Percentiles rank a stretch among this genome's conserved stretches.
Evolutionary conservation across 768 basidiomycete species (phyloP).

Genomic region (Butyriboletus loyo): DNA sequence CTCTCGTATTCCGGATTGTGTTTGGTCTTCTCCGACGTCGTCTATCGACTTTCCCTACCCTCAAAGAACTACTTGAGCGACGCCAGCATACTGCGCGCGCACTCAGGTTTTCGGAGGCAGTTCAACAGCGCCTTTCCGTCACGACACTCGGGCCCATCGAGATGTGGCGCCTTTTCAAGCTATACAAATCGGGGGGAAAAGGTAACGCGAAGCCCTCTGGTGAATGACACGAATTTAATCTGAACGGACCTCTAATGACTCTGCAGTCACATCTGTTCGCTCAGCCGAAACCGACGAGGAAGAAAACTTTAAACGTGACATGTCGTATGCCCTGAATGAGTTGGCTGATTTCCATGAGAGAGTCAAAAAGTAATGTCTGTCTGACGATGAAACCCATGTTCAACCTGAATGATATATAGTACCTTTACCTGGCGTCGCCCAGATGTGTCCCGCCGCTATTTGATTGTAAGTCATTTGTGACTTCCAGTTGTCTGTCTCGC

Average conservation of each 20-base stretch:
- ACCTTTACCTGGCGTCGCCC: constrained; percentile 68
- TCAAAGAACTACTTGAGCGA: constrained; percentile 51
- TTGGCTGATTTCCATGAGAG: constrained; percentile 63
- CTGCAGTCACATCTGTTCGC: neutral
- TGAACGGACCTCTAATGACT: neutral
- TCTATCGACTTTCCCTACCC: constrained; percentile 52
- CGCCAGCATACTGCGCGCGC: constrained; percentile 49
- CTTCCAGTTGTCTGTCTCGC: neutral
- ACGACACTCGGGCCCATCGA: constrained; percentile 51
- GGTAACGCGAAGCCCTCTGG: constrained; percentile 28
- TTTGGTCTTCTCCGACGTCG: constrained; percentile 48
- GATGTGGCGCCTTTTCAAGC: constrained; percentile 48
- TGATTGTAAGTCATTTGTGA: constrained; percentile 35
- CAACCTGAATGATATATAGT: constrained; percentile 32
- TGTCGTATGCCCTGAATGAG: constrained; percentile 42
- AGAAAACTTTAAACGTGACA: constrained; percentile 41
- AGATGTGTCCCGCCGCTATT: constrained; percentile 47
- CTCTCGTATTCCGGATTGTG: constrained; percentile 45
- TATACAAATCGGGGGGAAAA: constrained; percentile 39
- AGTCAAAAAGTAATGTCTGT: constrained; percentile 50
- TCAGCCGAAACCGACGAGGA: constrained; percentile 23
- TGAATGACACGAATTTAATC: constrained; percentile 4
- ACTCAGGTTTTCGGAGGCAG: constrained; percentile 47
- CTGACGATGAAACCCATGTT: neutral
- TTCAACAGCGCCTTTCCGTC: constrained; percentile 45